Conservation (phyloP, 768 basidiomycete species). For the Boletus reticulatus region DNA sequence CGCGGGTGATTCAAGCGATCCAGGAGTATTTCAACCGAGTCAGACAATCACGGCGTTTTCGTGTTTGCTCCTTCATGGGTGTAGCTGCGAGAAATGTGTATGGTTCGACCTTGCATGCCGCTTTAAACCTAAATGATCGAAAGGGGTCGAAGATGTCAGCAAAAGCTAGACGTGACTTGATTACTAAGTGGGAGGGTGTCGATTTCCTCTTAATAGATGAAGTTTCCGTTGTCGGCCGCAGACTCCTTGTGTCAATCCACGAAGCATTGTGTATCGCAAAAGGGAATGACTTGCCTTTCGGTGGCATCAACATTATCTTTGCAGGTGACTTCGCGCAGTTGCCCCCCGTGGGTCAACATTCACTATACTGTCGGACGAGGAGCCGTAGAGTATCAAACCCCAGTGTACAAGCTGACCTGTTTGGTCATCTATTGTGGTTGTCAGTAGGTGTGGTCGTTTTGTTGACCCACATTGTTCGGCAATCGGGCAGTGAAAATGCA, state of each 20-base stretch:
- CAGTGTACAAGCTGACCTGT: neutral
- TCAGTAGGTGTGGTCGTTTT: neutral
- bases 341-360: neutral
- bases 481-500: neutral
- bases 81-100: too few species aligned
- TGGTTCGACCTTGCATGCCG: too few species aligned
- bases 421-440: neutral
- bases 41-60: too few species aligned
- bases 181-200: neutral
- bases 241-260: neutral
- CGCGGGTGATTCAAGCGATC: too few species aligned
- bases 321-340: neutral
- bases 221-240: neutral
- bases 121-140: too few species aligned
- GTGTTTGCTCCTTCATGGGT: too few species aligned
- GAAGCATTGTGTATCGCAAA: neutral
- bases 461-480: neutral
- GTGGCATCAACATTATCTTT: neutral
- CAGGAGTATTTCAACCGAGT: too few species aligned
- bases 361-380: neutral
- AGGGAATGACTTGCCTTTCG: neutral
- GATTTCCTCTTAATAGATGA: neutral
- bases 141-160: neutral
- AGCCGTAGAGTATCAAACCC: too few species aligned
- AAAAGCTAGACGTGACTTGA: neutral